Evolutionary conservation across 176 grass and related monocot species (phyloP).

Genomic region (Aechmea fasciata): DNA sequence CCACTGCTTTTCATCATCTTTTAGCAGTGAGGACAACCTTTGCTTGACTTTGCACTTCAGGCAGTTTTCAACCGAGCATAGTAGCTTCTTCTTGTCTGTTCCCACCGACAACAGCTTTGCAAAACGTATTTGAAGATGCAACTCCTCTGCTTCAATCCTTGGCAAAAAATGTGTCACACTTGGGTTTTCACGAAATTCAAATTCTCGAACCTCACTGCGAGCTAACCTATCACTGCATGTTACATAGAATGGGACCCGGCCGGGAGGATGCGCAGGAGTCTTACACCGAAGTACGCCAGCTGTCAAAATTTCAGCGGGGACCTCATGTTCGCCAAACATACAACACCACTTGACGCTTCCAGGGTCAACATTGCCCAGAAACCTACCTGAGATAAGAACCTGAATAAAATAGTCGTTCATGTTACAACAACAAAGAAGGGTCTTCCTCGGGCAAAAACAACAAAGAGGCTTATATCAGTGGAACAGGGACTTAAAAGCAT

Average conservation of each 20-base stretch:
- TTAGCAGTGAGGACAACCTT: constrained; percentile 15
- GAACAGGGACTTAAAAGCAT: not conserved
- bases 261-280: constrained; percentile 48
- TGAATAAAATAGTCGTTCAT: constrained; percentile 7
- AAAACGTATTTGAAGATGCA: constrained; percentile 33
- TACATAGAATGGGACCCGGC: constrained; percentile 85
- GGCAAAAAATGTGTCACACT: not conserved
- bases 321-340: constrained; percentile 97
- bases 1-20: not conserved
- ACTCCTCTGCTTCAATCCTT: constrained; percentile 29
- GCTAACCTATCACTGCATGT: constrained; percentile 81
- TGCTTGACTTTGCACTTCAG: constrained; percentile 22
- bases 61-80: constrained; percentile 31
- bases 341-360: constrained; percentile 70
- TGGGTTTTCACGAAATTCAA: constrained; percentile 51
- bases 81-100: not conserved
- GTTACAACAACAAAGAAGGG: not conserved
- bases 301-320: constrained; percentile 50
- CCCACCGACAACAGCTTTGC: constrained; percentile 27
- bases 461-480: not conserved
- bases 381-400: constrained; percentile 63
- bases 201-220: constrained; percentile 88
- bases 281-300: constrained; percentile 53
- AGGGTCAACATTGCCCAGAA: constrained; percentile 39
- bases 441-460: not conserved